These are phyloP conservation scores for Arabidopsis hybrid DNA, from an alignment of 441 rosid genomes.

Conservation along the genomic window DNA sequence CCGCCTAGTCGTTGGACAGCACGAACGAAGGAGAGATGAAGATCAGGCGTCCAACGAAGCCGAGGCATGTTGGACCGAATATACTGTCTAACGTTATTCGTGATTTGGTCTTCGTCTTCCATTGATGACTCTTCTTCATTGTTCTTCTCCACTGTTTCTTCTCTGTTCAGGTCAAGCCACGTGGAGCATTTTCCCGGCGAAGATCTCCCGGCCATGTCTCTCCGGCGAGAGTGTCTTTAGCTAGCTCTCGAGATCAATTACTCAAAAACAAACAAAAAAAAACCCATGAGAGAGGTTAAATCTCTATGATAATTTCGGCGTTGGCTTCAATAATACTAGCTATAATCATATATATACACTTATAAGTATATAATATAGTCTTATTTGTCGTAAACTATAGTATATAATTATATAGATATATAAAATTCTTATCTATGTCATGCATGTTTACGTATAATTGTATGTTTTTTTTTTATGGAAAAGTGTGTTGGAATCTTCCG, in stretches of 20 bases:
- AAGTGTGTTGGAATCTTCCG: constrained; percentile 49
- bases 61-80: constrained; percentile 67
- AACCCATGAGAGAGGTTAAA: constrained; percentile 12
- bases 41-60: constrained; percentile 68
- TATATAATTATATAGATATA: constrained; percentile 3
- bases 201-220: constrained; percentile 33
- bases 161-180: constrained; percentile 48
- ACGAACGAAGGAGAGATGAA: constrained; percentile 58
- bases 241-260: constrained; percentile 1
- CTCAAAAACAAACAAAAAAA: constrained; percentile 19
- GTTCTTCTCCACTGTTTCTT: constrained; percentile 35
- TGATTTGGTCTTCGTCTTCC: constrained; percentile 42
- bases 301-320: constrained; percentile 25
- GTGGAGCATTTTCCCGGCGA: constrained; percentile 25
- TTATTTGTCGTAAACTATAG: constrained; percentile 22
- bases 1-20: constrained; percentile 67
- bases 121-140: constrained; percentile 38
- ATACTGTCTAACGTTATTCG: constrained; percentile 57
- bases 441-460: constrained; percentile 42
- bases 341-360: neutral
- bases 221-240: neutral
- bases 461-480: constrained; percentile 39
- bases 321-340: constrained; percentile 30
- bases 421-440: constrained; percentile 31
- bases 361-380: constrained; percentile 14